A percentile compares a stretch with the other conserved stretches of the same genome.
These are phyloP conservation scores for Diaporthe capsici DNA, from an alignment of 2,329 filamentous ascomycete genomes.

Conservation along the genomic window DNA sequence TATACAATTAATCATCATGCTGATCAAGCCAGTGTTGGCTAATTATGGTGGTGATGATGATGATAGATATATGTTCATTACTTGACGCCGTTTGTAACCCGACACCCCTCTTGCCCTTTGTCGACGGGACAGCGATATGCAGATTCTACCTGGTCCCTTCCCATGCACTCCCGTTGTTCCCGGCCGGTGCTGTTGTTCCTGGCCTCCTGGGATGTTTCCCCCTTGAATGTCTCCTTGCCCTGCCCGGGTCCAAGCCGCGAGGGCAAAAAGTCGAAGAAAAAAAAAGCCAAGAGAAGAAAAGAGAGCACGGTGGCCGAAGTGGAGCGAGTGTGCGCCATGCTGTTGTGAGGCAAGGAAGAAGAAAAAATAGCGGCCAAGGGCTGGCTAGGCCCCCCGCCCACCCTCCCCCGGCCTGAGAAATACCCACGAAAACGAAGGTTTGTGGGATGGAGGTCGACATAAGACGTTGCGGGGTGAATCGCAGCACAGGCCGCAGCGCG, in stretches of 20 bases:
- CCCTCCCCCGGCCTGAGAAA: not conserved
- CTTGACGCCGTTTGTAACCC: conserved; percentile 1
- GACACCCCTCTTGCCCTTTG: not conserved
- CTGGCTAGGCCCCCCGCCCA: not conserved
- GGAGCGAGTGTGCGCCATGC: not conserved
- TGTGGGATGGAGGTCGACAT: not conserved
- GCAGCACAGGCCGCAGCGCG: not conserved
- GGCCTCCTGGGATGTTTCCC: not conserved
- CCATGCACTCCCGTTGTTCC: not conserved
- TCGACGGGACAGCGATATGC: conserved; percentile 18
- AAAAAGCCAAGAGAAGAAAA: not conserved
- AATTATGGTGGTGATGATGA: conserved; percentile 2
- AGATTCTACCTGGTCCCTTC: not conserved
- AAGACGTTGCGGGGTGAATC: not conserved
- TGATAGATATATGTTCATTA: conserved; percentile 5
- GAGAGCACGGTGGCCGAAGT: not conserved
- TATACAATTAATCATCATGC: not conserved
- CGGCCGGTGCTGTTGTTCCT: conserved; percentile 27
- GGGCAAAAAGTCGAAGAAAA: not conserved
- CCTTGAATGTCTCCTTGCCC: not conserved
- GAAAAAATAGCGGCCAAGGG: not conserved
- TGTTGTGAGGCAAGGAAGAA: not conserved
- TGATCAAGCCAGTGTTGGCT: not conserved
- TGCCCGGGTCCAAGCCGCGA: not conserved
- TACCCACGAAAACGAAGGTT: not conserved